Percentiles rank a stretch among this genome's conserved stretches.
Conservation (phyloP, 192 early-diverging fungal species). For the Backusella australiensis region DNA sequence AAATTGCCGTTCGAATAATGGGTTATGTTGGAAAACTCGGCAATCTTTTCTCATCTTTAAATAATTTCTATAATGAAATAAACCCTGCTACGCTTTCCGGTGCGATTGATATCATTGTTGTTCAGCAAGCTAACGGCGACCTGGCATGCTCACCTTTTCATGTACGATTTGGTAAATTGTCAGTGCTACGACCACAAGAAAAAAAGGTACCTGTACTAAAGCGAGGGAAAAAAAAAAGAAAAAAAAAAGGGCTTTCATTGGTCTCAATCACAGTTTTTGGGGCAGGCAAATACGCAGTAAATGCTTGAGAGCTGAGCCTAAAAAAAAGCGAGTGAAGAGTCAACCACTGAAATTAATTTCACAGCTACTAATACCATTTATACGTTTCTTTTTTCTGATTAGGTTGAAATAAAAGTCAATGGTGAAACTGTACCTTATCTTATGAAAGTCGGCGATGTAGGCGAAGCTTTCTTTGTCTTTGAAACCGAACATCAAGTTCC, state of each 20-base stretch:
- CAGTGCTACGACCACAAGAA: slow-evolving; percentile 87
- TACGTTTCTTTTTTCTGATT: not conserved
- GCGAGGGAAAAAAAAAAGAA: not conserved
- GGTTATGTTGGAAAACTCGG: slow-evolving; percentile 63
- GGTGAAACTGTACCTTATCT: slow-evolving; percentile 68
- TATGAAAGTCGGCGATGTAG: slow-evolving; percentile 98
- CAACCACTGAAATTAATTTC: not conserved
- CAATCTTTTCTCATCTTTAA: slow-evolving; percentile 67
- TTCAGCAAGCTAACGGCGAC: slow-evolving; percentile 77
- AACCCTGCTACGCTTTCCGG: slow-evolving; percentile 96
- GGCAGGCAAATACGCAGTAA: not conserved
- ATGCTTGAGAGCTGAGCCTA: not conserved
- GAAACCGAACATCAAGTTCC: slow-evolving; percentile 90
- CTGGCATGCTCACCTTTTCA: slow-evolving; percentile 94
- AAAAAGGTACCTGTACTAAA: slow-evolving; percentile 65
- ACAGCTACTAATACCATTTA: not conserved
- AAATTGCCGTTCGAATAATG: slow-evolving; percentile 31
- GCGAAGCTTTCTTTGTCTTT: slow-evolving; percentile 97
- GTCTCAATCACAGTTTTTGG: slow-evolving; percentile 12
- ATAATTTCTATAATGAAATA: slow-evolving; percentile 90
- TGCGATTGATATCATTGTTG: slow-evolving; percentile 96
- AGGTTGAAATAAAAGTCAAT: slow-evolving; percentile 87
- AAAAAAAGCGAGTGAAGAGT: not conserved
- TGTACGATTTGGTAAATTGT: slow-evolving; percentile 96
- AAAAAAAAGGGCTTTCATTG: not conserved